Base-by-base conservation (phyloP, 768 basidiomycete genomes). In the Agrocybe chaxingu region DNA sequence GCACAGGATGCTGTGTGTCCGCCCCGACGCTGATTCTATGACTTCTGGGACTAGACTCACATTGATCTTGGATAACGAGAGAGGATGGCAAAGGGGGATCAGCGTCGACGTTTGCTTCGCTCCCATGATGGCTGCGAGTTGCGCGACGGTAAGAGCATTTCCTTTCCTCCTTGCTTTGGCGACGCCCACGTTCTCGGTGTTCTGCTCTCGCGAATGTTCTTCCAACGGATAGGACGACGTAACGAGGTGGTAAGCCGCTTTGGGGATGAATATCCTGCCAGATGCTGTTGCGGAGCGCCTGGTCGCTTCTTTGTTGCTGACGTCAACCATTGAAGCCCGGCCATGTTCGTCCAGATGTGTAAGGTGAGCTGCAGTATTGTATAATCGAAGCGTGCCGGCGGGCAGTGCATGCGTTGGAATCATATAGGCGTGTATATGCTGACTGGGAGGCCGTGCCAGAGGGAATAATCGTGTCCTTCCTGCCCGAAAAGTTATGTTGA, bases 1-100 rank as follows among this genome's bases (percentile, higher is more conserved):
- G 57, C 87, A 90, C 30, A 75, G 57, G 45, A 92, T 80, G 58
- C 73, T 80, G 65, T 77, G 76, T 48, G 70, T 31, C 10, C 52
- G 37, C 51, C 41, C 31, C 40, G 58, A 1, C 1, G 4, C 18
- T 7, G 37, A 34, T 19, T 36, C n/a, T 8, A 48, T 31, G 7
- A 2, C 34, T 52, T 81, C 78, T 2, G 83, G 79, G 1, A 67
- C 69, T 52, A 95, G 70, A 1, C 64, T 67, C n/a, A 89, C 89
- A 19, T 78, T 69, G 51, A 94, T 68, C 52, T 87, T 81, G 5
- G 85, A 82, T 30, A 95, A 72, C 13, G 76, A 65, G n/a, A 96
- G 72, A 2, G 91, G 86, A 66, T 96, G 92, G 60, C 92, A 96
- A 11, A 96, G 73, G 8, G 92, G 92, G 46, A 96, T 93, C 40